Evolutionary conservation across 2,329 filamentous ascomycete genomes (phyloP).

Genomic region (Lasiodiplodia citricola): DNA sequence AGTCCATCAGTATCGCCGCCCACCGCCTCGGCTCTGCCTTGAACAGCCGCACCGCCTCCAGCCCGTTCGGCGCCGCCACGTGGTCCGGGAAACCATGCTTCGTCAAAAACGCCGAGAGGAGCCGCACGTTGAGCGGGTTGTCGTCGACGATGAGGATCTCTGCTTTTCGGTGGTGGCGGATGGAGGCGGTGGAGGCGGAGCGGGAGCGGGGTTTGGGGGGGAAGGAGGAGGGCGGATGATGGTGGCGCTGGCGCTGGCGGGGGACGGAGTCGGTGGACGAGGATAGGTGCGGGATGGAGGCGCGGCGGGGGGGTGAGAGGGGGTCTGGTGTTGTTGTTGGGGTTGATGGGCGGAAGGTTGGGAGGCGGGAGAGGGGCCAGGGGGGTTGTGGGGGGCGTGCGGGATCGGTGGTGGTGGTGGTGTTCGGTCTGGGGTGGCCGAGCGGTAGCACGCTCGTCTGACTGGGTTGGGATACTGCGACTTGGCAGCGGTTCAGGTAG

Average conservation of each 20-base stretch:
- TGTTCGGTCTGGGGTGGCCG: not conserved
- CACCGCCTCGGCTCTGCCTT: slow-evolving; percentile 32
- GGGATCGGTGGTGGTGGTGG: not conserved
- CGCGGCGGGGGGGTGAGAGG: too few species aligned
- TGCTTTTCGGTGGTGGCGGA: not conserved
- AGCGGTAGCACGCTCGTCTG: not conserved
- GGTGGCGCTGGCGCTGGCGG: too few species aligned
- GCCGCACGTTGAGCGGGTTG: slow-evolving; percentile 46
- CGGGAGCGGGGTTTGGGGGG: not conserved
- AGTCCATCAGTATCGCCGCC: slow-evolving; percentile 52
- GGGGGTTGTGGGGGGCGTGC: not conserved
- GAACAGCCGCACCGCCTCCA: slow-evolving; percentile 41
- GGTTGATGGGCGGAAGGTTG: not conserved
- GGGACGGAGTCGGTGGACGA: too few species aligned
- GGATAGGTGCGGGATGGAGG: too few species aligned
- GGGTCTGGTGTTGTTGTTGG: too few species aligned
- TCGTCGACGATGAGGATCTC: slow-evolving; percentile 46
- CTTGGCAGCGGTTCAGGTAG: not conserved
- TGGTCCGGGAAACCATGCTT: slow-evolving; percentile 40
- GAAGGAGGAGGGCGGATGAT: not conserved
- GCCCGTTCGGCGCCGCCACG: slow-evolving; percentile 41
- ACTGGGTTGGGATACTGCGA: too few species aligned
- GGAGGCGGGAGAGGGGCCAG: not conserved
- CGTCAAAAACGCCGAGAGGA: slow-evolving; percentile 42
- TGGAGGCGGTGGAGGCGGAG: not conserved